Evolutionary conservation across 352 stramenopile species (phyloP), one percentile per base, ranked within the genome.

Genomic region (Globisporangium abappressorium): DNA sequence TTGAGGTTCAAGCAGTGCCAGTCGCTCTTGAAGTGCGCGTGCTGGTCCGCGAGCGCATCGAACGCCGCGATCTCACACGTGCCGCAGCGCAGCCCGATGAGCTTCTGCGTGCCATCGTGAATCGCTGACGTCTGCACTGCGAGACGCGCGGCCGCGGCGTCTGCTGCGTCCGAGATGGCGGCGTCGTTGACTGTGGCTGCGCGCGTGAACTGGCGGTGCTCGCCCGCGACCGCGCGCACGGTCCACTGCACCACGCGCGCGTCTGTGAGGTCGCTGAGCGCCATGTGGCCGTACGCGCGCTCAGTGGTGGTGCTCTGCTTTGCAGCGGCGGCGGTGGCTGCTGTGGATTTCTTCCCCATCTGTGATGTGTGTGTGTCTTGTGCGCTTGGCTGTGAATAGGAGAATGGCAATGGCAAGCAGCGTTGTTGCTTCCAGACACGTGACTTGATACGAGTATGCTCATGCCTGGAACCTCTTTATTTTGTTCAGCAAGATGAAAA

Each of bases 1-100:
- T 95, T 95, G 43, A 97, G 72, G 68, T 95, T 97, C 30, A 80
- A 69, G 55, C 87, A 87, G 70, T 97, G 90, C 61, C 76, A 87
- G 28, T 92, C 71, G 8, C 77, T 92, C 72, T 95, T 95, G 62
- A 94, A 96, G 63, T 97, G 90, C 61, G 72, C 69, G 68, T 95
- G 81, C 70, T 96, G 89, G 15, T 89, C 87, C n/a, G 94, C 75
- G 51, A 96, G 70, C 49, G 85, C 86, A 7, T 70, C 72, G 57
- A 97, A 97, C 24, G 71, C 33, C 9, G 75, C 34, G 22, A 93
- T 73, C 18, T 93, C 82, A 62, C 90, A 97, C 22, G 87, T 79
- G 26, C 85, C 81, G 33, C 89, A 96, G 59, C 85, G 87, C 49
- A 94, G 70, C 28, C 82, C 80, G 9, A 82, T 65, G 15, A 78